Base-by-base conservation (phyloP, 129 eudicot genomes). In the Lonicera japonica region DNA sequence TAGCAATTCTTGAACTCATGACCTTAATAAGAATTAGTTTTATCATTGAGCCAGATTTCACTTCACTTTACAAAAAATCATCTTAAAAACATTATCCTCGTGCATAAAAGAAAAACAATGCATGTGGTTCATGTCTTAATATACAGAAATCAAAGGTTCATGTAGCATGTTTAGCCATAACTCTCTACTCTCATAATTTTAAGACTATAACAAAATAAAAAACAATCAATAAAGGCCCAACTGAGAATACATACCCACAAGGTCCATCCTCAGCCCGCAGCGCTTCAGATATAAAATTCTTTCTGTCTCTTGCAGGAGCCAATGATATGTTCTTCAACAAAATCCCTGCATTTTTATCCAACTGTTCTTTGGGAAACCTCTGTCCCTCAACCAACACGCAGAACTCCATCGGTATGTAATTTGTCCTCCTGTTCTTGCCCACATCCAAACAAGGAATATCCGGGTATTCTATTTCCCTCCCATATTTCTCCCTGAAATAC, bases 371-470 rank as follows among this genome's bases (percentile, higher is more conserved):
- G 0, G 85, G 87, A 47, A 48, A 85, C 70, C 83, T 67, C 76
- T 69, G 79, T 20, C 88, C 95, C 52, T 75, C 87, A 20, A 77
- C 83, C 73, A 89, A 63, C n/a, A 66, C 59, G 70, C 96, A 89
- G 7, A 82, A 82, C 43, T 89, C 96, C 70, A 85, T 40, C 0
- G 96, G 95, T 5, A 89, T 82, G 40, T 71, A 58, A 21, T 84
- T 88, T 0, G 56, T 57, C 48, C 59, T 85, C 16, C 65, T 71
- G 14, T 34, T 41, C 21, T 19, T 82, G 19, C 95, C 94, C 68
- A 85, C 54, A 16, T 82, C 71, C 65, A 89, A 77, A 59, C 90
- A 85, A 24, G 96, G 96, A 39, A 89, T 75, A 64, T 52, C 66
- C 20, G 43, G 45, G 38, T 72, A 1, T 67, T 7, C 4, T 8